A percentile compares a stretch with the other conserved stretches of the same genome.
Evolutionary conservation across 352 stramenopile species (phyloP).

Genomic region (Phytopythium helicoides): DNA sequence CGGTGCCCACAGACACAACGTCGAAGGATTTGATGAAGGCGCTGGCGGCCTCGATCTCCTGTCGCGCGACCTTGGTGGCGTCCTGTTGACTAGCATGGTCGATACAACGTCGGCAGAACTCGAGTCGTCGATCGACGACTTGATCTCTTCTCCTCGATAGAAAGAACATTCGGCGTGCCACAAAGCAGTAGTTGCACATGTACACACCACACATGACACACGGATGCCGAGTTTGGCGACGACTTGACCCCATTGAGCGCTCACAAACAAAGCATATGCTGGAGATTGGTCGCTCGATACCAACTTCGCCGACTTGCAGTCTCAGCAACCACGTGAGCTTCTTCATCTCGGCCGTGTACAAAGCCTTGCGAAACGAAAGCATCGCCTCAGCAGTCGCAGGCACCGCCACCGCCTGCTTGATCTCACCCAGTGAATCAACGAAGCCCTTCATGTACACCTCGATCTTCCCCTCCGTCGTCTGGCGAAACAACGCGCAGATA

Average conservation of each 20-base stretch:
- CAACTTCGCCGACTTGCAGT: not conserved
- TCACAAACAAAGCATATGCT: not conserved
- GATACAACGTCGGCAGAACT: conserved; percentile 24
- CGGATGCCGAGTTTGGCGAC: not conserved
- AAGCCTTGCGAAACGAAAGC: conserved; percentile 6
- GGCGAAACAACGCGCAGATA: conserved; percentile 11
- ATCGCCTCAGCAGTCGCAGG: conserved; percentile 1
- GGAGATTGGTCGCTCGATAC: not conserved
- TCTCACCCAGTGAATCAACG: conserved; percentile 7
- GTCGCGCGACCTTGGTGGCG: conserved; percentile 20
- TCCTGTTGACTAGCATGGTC: conserved; percentile 17
- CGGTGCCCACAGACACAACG: conserved; percentile 16
- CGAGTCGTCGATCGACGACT: conserved; percentile 18
- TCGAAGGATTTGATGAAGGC: conserved; percentile 18
- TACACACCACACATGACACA: conserved; percentile 30
- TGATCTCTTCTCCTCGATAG: conserved; percentile 9
- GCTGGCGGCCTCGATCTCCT: conserved; percentile 20
- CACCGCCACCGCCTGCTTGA: conserved; percentile 6
- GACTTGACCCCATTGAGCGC: conserved; percentile 2
- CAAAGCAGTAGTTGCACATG: conserved; percentile 21
- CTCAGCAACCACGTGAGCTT: conserved; percentile 10
- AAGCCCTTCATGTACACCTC: conserved; percentile 13
- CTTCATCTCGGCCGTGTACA: conserved; percentile 11
- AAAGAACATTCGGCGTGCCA: conserved; percentile 22
- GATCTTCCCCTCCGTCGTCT: conserved; percentile 4